Conservation (phyloP, 73 alveolate species). For the Blepharisma stoltei region DNA sequence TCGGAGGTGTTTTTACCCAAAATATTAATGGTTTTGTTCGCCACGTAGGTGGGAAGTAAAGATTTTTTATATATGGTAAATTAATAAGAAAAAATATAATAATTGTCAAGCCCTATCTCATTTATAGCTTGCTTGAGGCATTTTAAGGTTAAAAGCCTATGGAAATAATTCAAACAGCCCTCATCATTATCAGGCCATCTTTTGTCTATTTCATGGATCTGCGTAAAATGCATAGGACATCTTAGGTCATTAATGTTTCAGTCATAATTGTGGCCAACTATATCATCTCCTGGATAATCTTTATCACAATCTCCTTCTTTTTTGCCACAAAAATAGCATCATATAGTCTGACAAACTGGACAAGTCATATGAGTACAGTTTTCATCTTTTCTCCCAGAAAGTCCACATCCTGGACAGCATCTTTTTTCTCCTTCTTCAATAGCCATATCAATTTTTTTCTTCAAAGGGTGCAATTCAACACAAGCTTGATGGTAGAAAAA, state of each 20-base stretch:
- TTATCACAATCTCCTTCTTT: constrained; percentile 21
- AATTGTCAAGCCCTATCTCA: constrained; percentile 24
- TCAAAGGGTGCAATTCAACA: constrained; percentile 22
- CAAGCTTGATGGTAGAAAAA: constrained; percentile 27
- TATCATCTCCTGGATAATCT: background rate
- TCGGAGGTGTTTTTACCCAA: too few species aligned
- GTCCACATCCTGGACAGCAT: constrained; percentile 39
- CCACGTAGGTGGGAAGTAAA: too few species aligned
- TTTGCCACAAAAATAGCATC: constrained; percentile 50
- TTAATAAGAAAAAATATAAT: too few species aligned
- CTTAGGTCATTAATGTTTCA: constrained; percentile 16
- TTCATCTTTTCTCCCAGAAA: constrained; percentile 46
- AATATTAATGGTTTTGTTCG: too few species aligned
- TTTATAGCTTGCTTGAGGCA: constrained; percentile 10
- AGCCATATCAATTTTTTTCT: constrained; percentile 23
- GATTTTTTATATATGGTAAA: too few species aligned
- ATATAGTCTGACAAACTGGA: constrained; percentile 38
- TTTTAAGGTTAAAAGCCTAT: background rate
- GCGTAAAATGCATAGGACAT: constrained; percentile 44
- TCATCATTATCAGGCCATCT: constrained; percentile 38
- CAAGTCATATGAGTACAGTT: constrained; percentile 52
- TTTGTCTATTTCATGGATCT: constrained; percentile 26
- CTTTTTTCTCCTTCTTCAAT: constrained; percentile 35
- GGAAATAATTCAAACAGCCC: constrained; percentile 27
- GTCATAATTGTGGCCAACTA: constrained; percentile 19